Evolutionary conservation across 139 green algal species (phyloP), one percentile per base, ranked within the genome.

Genomic region (Coelastrella sp.): DNA sequence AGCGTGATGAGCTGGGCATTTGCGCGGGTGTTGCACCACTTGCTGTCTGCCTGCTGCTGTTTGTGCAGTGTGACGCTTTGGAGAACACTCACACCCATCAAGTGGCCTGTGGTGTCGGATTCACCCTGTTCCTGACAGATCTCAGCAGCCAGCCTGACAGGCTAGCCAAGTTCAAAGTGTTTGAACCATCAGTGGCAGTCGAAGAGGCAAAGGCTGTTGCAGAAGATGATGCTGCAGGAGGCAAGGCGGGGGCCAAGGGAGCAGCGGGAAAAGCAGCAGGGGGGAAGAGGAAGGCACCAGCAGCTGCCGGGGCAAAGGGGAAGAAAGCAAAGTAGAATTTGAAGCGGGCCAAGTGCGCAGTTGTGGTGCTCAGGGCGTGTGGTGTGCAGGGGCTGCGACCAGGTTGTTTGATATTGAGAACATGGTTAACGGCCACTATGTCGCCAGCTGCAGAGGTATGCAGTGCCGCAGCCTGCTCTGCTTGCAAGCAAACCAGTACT

Each of bases 111-210:
- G 97, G 96, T 56, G 92, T 95, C 65, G 97, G 96, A 11, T 96
- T 97, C 92, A 96, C 89, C 13, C 75, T 99, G 71, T 98, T 98
- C 92, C 93, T 99, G 7, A 92, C 97, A 8, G 89, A 97, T 59
- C 77, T 92, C 14, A 87, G 47, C 77, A 64, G 47, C 7, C 32
- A 91, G 1, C 65, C 92, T 56, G 83, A 81, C 5, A 54, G 57
- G 56, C 32, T 88, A 66, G 56, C 8, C 19, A 80, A 80, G 47
- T n/a, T 80, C 60, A 56, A 65, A 13, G 58, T 87, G 79, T 82
- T 65, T 47, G 66, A 87, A 68, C 87, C 87, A 2, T 17, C 64
- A 65, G 87, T 87, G 79, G 87, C 54, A 19, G 73, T 87, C 13
- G 87, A 91, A 79, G 87, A 87, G 54, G 87, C 87, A 32, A 47